A percentile compares a stretch with the other conserved stretches of the same genome.
Conservation (phyloP, 805 yeast species). For the Zygotorulaspora florentina region DNA sequence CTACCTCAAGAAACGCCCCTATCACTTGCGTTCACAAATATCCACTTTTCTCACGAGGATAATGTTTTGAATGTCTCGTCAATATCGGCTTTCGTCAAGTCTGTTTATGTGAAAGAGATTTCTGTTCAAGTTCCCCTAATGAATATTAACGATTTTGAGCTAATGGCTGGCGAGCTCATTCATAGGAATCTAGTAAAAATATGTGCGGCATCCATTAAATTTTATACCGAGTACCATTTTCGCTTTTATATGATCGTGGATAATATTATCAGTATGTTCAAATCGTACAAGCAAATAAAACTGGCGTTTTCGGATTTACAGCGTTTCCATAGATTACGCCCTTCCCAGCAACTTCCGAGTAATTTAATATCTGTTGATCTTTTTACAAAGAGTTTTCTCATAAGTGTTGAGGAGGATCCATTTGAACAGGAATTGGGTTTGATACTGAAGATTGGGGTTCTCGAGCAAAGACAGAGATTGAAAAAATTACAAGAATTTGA, state of each 20-base stretch:
- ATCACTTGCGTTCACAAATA: slow-evolving; percentile 14
- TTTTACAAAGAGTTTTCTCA: slow-evolving; percentile 39
- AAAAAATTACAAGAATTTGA: slow-evolving; percentile 36
- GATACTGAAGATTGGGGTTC: slow-evolving; percentile 52
- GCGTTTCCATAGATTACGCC: slow-evolving; percentile 24
- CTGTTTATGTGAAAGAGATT: slow-evolving; percentile 28
- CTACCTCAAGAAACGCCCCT: slow-evolving; percentile 28
- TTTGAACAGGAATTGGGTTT: slow-evolving; percentile 59
- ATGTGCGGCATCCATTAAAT: slow-evolving; percentile 18
- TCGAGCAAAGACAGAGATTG: slow-evolving; percentile 53
- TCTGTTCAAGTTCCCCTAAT: slow-evolving; percentile 23
- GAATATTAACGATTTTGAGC: slow-evolving; percentile 13
- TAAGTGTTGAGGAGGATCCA: slow-evolving; percentile 59
- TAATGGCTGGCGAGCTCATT: slow-evolving; percentile 9
- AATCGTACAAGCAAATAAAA: slow-evolving; percentile 44
- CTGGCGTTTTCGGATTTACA: slow-evolving; percentile 40
- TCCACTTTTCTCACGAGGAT: slow-evolving; percentile 6
- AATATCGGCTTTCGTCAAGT: slow-evolving; percentile 21
- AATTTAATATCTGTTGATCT: slow-evolving; percentile 43
- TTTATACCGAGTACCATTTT: slow-evolving; percentile 36
- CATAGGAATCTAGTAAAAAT: slow-evolving; percentile 9
- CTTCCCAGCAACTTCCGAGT: slow-evolving; percentile 27
- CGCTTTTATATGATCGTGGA: slow-evolving; percentile 48
- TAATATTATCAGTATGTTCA: slow-evolving; percentile 45
- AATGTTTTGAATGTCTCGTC: slow-evolving; percentile 8